Conservation (phyloP, 2,329 filamentous ascomycete genomes). For the Trichoderma guizhouense region DNA sequence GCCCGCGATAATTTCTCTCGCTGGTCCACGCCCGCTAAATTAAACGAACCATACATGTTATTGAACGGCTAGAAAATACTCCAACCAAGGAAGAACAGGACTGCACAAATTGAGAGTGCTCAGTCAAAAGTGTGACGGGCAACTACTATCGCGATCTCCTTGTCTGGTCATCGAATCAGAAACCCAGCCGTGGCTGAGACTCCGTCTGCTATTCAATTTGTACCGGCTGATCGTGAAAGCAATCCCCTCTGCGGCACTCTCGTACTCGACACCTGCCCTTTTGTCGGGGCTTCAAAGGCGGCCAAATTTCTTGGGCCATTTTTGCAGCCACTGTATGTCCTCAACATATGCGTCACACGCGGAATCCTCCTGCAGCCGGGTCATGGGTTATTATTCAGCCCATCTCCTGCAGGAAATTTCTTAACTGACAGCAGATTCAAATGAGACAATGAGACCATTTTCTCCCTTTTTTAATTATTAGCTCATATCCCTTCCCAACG, state of each 20-base stretch:
- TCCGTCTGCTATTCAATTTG: neutral
- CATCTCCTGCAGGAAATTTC: neutral
- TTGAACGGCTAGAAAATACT: neutral
- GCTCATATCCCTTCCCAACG: neutral
- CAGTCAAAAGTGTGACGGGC: neutral
- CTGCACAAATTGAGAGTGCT: neutral
- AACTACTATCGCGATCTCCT: neutral
- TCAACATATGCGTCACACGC: neutral
- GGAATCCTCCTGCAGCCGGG: neutral
- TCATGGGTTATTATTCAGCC: neutral
- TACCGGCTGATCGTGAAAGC: neutral
- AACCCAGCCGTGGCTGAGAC: neutral
- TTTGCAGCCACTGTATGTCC: neutral
- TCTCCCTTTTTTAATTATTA: slow-evolving; percentile 8
- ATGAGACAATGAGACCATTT: neutral
- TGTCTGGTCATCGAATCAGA: neutral
- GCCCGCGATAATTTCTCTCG: neutral
- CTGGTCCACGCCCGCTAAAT: neutral
- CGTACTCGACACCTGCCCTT: neutral
- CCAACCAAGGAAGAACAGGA: neutral
- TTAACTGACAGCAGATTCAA: neutral
- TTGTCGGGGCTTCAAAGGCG: neutral
- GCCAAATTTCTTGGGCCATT: neutral
- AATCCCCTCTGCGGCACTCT: neutral
- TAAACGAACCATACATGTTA: neutral